Evolutionary conservation across 1,139 yeast species (phyloP), one percentile per base, ranked within the genome.

Genomic region (Yamadazyma atmosphaerica): DNA sequence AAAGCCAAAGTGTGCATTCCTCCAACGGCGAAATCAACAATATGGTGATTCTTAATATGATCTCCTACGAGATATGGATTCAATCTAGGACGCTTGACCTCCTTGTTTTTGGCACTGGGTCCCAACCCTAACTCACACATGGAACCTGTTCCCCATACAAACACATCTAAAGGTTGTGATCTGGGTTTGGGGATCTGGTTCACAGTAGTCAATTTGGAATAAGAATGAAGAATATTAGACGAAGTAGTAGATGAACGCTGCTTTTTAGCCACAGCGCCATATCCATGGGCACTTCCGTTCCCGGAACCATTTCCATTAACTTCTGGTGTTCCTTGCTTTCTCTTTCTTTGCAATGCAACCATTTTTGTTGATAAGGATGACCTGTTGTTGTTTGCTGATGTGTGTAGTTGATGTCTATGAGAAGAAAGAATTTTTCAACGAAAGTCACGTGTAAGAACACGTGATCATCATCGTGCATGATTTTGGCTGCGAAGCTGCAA

Each of bases 51-150:
- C n/a, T n/a, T n/a, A n/a, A n/a, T n/a, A n/a, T n/a, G n/a, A n/a
- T 42, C 42, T 8, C 33, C 32, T 2, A 79, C 71, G 45, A 92
- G 71, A 44, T 69, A 79, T 2, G 96, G 90, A 51, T 90, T 92
- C 55, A 90, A 68, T 50, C 98, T 77, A 11, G 99, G 99, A 54
- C 99, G 79, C 57, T 90, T 92, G 15, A 92, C 97, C 59, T 90
- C 96, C 47, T 89, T 88, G 28, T 87, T 92, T 46, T 74, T 83
- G 2, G 95, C 86, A 23, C 72, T 76, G 10, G 98, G 97, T 0
- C 98, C 99, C 12, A 92, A 71, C 1, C 98, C 99, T 26, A 92
- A 71, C 58, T 94, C 98, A 68, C 97, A 89, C 90, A 92, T 90
- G 1, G 96, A 83, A 1, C 98, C 98, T 1, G 95, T 79, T 24